These are phyloP conservation scores for Sicyos edulis DNA, from an alignment of 306 rosid species.

Conservation along the genomic window DNA sequence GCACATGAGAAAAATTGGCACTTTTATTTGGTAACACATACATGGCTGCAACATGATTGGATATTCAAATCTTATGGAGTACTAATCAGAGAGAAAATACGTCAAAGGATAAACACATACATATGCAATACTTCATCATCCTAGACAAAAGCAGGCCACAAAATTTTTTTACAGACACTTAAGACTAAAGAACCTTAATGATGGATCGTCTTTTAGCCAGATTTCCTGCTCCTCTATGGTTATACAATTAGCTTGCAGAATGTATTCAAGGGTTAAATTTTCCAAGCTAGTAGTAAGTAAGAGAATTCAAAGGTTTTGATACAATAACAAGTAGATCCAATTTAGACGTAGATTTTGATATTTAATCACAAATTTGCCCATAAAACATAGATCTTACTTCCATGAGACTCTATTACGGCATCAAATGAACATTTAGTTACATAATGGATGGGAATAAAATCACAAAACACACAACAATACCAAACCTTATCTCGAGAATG, in stretches of 20 bases:
- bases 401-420: neutral
- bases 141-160: too few species aligned
- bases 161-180: too few species aligned
- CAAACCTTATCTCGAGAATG: slow-evolving; percentile 5
- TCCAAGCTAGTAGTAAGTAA: neutral
- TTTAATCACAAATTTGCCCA: neutral
- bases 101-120: too few species aligned
- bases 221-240: neutral
- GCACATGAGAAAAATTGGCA: too few species aligned
- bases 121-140: too few species aligned
- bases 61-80: too few species aligned
- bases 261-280: neutral
- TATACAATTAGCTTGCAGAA: slow-evolving; percentile 2
- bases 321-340: neutral
- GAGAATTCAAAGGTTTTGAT: neutral
- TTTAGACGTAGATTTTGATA: neutral
- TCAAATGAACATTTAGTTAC: slow-evolving; percentile 7
- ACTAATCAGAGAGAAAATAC: too few species aligned
- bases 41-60: too few species aligned
- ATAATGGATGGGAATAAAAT: neutral
- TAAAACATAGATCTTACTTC: neutral
- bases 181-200: neutral
- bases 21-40: too few species aligned
- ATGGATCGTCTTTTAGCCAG: neutral
- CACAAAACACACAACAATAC: neutral